Evolutionary conservation across 345 rosid species (phyloP).

Genomic region (Murraya koenigii): DNA sequence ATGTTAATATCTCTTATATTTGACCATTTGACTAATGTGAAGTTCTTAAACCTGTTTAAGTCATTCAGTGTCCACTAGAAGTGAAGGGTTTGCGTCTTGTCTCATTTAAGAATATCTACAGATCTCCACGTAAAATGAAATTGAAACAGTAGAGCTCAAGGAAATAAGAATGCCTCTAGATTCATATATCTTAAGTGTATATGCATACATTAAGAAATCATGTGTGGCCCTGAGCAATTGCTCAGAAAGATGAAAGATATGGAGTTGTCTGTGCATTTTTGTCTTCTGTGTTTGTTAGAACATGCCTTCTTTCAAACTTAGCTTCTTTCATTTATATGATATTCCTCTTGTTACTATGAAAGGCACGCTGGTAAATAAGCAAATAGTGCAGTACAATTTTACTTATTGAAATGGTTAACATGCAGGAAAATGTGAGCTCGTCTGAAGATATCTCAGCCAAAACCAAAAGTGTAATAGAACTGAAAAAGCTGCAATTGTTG

Average conservation of each 20-base stretch:
- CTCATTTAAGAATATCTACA: neutral
- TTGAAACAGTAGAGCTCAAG: neutral
- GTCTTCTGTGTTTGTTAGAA: neutral
- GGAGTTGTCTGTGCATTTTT: no score
- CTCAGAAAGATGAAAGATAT: neutral
- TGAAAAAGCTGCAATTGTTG: constrained; percentile 84
- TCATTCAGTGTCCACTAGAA: neutral
- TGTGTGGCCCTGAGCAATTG: neutral
- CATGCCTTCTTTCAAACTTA: neutral
- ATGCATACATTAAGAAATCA: neutral
- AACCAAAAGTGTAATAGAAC: constrained; percentile 86
- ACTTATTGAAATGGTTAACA: neutral
- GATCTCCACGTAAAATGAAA: neutral
- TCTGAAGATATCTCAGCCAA: constrained; percentile 85
- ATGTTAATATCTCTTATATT: neutral
- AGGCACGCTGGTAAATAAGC: neutral
- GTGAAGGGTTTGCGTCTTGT: neutral
- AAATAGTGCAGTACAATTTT: neutral
- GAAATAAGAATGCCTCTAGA: neutral
- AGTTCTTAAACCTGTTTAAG: neutral
- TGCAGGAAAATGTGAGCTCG: constrained; percentile 71
- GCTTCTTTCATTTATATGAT: neutral
- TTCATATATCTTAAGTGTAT: neutral
- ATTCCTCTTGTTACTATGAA: neutral
- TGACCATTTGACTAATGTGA: neutral